Evolutionary conservation across 345 rosid species (phyloP), one percentile per base, ranked within the genome.

Genomic region (Syzygium aqueum): DNA sequence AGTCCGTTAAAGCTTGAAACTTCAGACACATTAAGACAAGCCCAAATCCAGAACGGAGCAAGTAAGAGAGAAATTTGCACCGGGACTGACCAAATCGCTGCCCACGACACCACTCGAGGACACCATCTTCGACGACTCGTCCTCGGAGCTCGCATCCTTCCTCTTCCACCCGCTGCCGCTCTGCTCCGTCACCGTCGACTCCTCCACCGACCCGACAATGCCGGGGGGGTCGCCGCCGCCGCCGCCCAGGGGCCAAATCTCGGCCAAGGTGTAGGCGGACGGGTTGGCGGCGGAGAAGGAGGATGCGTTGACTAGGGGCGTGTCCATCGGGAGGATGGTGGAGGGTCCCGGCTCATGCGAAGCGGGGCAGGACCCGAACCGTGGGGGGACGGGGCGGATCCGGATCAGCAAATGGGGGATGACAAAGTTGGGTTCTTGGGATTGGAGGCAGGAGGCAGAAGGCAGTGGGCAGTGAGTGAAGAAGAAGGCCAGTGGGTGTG

Each of bases 241-340:
- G 51, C 90, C 89, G 84, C 92, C 93, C 86, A 93, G 92, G 78
- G 95, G 94, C 99, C 98, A 97, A 95, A 96, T 97, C 95, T 94
- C 99, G 50, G 96, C 93, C 88, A 95, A 90, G 89, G 92, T 92
- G 92, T 94, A 96, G 88, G 98, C 94, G 28, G 96, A 93, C 25
- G 96, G 97, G 91, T 96, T 94, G 5, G 98, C 98, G 37, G 96
- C 92, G 30, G 98, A 94, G 92, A 97, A 97, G 51, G 98, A 93
- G 21, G 97, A 91, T 85, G 95, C 97, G 87, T 92, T 95, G 88
- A 95, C 88, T 65, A 96, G 91, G 30, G 98, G 97, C 90, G 95
- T 95, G 92, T 97, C 98, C 99, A 97, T 97, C 78, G 37, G 73
- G 22, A 54, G 46, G 46, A 43, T 43, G 46, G 46, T 22, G 27